Conservation (phyloP, 345 rosid species). For the Ceriops tagal region DNA sequence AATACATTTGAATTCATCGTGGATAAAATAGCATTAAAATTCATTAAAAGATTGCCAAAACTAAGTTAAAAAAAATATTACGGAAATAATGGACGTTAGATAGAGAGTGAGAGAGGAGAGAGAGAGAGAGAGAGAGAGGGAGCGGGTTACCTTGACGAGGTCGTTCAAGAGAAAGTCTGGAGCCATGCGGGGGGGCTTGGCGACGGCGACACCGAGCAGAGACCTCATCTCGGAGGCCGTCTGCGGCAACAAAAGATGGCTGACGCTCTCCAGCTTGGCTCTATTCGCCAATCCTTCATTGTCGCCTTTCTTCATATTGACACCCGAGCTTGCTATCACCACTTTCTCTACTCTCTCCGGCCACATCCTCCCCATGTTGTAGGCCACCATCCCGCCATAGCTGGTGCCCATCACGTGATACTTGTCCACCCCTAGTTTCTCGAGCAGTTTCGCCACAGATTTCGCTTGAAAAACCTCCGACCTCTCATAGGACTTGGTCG, state of each 20-base stretch:
- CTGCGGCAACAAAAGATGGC: constrained; percentile 73
- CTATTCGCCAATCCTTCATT: constrained; percentile 45
- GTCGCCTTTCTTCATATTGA: constrained; percentile 54
- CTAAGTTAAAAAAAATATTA: background rate
- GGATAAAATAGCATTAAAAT: too few relatives aligned
- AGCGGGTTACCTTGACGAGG: constrained; percentile 47
- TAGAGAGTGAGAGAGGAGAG: too few relatives aligned
- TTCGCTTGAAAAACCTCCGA: constrained; percentile 78
- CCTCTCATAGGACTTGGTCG: constrained; percentile 49
- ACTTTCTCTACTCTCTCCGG: constrained; percentile 75
- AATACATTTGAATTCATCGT: too few relatives aligned
- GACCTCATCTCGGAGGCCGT: constrained; percentile 50
- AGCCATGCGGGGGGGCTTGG: constrained; percentile 30
- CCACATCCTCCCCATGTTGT: constrained; percentile 63
- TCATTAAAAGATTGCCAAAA: too few relatives aligned
- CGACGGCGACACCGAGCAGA: constrained; percentile 46
- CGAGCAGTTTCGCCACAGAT: constrained; percentile 49
- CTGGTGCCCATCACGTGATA: constrained; percentile 71
- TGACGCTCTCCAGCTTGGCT: constrained; percentile 43
- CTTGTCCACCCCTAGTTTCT: constrained; percentile 41
- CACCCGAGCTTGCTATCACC: constrained; percentile 78
- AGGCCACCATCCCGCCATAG: constrained; percentile 92
- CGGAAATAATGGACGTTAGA: background rate
- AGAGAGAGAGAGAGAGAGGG: background rate
- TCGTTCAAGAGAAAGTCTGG: constrained; percentile 67